Base-by-base conservation (phyloP, 345 rosid genomes). In the Rhodamnia rubescens region DNA sequence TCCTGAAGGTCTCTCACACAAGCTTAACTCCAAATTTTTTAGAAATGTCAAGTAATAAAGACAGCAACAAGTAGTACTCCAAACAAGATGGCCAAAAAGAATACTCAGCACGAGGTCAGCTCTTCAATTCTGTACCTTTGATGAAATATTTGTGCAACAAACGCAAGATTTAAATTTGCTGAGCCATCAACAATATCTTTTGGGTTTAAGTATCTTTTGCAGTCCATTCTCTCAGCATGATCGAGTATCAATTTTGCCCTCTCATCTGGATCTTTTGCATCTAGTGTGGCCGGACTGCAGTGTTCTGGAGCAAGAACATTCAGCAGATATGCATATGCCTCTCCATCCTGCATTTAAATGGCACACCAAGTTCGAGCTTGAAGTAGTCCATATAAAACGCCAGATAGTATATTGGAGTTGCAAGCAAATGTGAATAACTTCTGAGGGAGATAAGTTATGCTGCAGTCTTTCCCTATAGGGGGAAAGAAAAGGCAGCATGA, bases 221-320 rank as follows among this genome's bases (percentile, higher is more conserved):
- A 97, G 85, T 91, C 92, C 96, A 97, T 93, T 87, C 83, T 93
- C 91, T 94, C 97, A 83, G 98, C 98, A 84, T 97, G 98, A 84
- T 90, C 93, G 81, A 97, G 95, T 52, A 93, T 95, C 83, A 94
- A 50, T 85, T 90, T 93, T 85, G 98, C 98, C 89, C 95, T 94
- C 89, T 97, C 95, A 56, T 74, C 57, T 59, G 94, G 85, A 91
- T 95, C 96, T 87, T 92, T 94, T 82, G 89, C 82, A 90, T 94
- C 97, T 83, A 95, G 87, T 53, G 98, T 94, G 69, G 89, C 89
- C n/a, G 97, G 98, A 86, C 83, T 94, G 87, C 97, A 94, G 87
- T 92, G 92, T 87, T 97, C 98, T 24, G 96, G 97, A 47, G 99
- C 95, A 82, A 94, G 98, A 89, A 95, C 97, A 90, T 95, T 95